Base-by-base conservation (phyloP, 1,139 yeast genomes). In the Candida sp. region DNA sequence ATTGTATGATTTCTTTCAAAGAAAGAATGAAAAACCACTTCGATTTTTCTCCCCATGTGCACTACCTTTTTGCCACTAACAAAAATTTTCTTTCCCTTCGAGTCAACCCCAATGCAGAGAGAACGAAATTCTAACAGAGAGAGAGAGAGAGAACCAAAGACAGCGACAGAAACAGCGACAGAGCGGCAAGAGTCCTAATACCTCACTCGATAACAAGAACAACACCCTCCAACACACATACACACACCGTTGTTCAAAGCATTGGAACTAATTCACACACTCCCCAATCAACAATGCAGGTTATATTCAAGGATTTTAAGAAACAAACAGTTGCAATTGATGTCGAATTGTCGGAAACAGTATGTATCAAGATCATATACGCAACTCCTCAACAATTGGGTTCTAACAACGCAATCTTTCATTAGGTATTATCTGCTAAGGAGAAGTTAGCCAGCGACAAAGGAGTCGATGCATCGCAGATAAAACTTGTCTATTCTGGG, bases 401-500 rank as follows among this genome's bases (percentile, higher is more conserved):
- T 17, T 38, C 46, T 40, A 45, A 41, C 49, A 11, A 23, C 7
- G 5, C 9, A 38, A 12, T 43, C 4, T 30, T 33, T 12, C 6
- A 28, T n/a, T 49, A 82, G 88, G 83, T 93, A 34, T 73, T 80
- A 32, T 77, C 85, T 38, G 85, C 88, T 43, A 94, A 94, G 70
- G 88, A 86, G 63, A 83, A 84, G 60, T 79, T 94, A 49, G 96
- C 93, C 7, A 71, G 77, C 35, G 76, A 81, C 52, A 87, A 89
- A 59, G 84, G 81, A 12, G 86, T 92, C 62, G 96, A 88, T 34
- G 82, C 85, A 3, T 70, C 83, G 5, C 94, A 88, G 65, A 85
- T 94, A 68, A 94, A 93, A 72, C 83, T 94, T 63, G 97, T 96
- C 53, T 94, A 88, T 69, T 91, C 97, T 1, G 96, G 96, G 35